Evolutionary conservation across 768 basidiomycete species (phyloP), one percentile per base, ranked within the genome.

Genomic region (Chlorophyllum brunneum): DNA sequence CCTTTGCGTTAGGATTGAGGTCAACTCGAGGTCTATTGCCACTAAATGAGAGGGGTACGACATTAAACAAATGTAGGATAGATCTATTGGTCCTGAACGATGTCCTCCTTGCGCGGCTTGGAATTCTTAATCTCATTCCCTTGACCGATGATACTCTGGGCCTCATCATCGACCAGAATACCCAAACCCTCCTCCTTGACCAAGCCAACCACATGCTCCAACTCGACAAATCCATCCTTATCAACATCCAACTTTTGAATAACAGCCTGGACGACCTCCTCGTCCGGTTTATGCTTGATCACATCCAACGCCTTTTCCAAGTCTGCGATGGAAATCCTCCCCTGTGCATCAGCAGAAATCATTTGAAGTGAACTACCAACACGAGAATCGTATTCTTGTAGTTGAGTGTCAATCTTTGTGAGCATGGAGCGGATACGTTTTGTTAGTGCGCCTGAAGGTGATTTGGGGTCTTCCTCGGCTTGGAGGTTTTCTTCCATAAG

Each of bases 371-470:
- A 88, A 57, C 75, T 83, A 36, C 89, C 91, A 27, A 95, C 91
- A 54, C 88, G 87, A 37, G 76, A 75, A 67, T 99, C 97, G 70
- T 98, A 98, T 55, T 85, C 92, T 60, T 90, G 82, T 11, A 98
- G 79, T 65, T 98, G 97, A 29, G 76, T 67, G 71, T 98, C 95
- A 66, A 99, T 86, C 76, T 97, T 95, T 59, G 86, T 92, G 41
- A 99, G 80, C 93, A 98, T 98, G 20, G 82, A 79, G 48, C 92
- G 88, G 67, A 99, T 95, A 43, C 93, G 91, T 74, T 98, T 95
- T 54, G 93, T 94, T 54, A 98, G 75, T n/a, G 87, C 90, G 61
- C 79, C 88, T 48, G 82, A 83, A 43, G 85, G 84, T n/a, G 85
- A 88, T 66, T 83, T 85, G 53, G 88, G 86, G 61, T 88, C 85